These are phyloP conservation scores for Suhomyces sp. DNA, from an alignment of 805 yeast species.

Conservation along the genomic window DNA sequence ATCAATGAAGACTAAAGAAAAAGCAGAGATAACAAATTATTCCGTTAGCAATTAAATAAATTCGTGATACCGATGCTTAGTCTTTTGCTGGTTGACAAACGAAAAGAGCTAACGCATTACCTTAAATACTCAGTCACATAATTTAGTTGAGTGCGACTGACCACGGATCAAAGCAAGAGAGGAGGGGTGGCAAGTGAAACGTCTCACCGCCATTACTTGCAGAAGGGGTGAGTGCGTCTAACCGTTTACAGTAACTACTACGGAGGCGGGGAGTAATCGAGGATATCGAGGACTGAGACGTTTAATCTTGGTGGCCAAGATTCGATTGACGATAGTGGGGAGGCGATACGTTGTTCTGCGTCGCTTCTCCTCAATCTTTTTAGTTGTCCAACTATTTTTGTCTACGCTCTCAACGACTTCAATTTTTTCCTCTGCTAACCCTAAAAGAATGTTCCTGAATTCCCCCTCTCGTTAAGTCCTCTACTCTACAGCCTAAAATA, in stretches of 20 bases:
- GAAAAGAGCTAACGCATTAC: constrained; percentile 3
- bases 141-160: constrained; percentile 1
- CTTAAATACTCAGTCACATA: background rate
- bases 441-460: background rate
- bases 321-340: background rate
- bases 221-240: background rate
- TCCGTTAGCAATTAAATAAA: background rate
- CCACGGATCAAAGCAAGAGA: background rate
- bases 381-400: background rate
- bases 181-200: constrained; percentile 1
- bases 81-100: background rate
- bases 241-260: background rate
- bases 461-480: background rate
- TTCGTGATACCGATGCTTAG: background rate
- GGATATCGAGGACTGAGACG: background rate
- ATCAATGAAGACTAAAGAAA: background rate
- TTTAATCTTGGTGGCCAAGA: background rate
- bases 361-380: background rate
- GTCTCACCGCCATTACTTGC: background rate
- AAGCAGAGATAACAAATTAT: background rate
- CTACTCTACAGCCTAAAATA: background rate
- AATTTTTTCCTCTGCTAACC: background rate
- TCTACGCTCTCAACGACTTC: background rate
- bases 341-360: background rate
- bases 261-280: background rate